phyloP scores from a whole-genome alignment of 73 alveolate genomes.

The Tetrahymena elliotti region DNA sequence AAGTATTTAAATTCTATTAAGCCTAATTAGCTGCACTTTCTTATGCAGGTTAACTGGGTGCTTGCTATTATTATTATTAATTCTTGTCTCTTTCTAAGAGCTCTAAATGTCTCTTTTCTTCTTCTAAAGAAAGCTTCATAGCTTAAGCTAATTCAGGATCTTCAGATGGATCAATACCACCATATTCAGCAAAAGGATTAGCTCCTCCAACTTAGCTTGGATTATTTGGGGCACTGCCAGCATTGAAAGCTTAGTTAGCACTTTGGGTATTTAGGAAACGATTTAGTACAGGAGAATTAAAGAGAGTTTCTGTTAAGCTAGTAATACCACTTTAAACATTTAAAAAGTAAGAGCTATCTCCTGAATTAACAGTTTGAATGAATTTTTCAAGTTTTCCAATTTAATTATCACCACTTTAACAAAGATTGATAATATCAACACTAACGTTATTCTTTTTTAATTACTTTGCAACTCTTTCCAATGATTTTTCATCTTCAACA shows the following conservation, averaged over 20 bases:
- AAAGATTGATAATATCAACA: constrained; percentile 81
- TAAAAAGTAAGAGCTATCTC: constrained; percentile 64
- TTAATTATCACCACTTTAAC: constrained; percentile 69
- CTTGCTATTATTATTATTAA: background rate
- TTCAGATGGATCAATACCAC: constrained; percentile 78
- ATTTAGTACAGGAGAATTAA: constrained; percentile 46
- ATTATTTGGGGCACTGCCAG: background rate
- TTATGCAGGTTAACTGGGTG: background rate
- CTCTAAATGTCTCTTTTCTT: background rate
- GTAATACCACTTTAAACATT: constrained; percentile 76
- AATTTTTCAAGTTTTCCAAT: constrained; percentile 49
- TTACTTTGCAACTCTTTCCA: constrained; percentile 67
- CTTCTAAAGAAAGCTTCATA: constrained; percentile 38
- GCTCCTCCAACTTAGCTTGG: constrained; percentile 8
- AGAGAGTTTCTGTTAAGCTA: constrained; percentile 59
- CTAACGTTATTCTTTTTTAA: constrained; percentile 86
- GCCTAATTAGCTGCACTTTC: background rate
- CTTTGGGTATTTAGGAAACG: background rate
- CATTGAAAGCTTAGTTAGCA: constrained; percentile 29
- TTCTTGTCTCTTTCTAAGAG: background rate
- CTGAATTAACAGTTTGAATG: constrained; percentile 59
- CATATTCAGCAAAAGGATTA: constrained; percentile 31
- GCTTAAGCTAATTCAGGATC: constrained; percentile 82
- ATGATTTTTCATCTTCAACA: constrained; percentile 12
- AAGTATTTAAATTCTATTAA: background rate